Base-by-base conservation (phyloP, 2,329 filamentous ascomycete species). In the Pseudonectria foliicola region DNA sequence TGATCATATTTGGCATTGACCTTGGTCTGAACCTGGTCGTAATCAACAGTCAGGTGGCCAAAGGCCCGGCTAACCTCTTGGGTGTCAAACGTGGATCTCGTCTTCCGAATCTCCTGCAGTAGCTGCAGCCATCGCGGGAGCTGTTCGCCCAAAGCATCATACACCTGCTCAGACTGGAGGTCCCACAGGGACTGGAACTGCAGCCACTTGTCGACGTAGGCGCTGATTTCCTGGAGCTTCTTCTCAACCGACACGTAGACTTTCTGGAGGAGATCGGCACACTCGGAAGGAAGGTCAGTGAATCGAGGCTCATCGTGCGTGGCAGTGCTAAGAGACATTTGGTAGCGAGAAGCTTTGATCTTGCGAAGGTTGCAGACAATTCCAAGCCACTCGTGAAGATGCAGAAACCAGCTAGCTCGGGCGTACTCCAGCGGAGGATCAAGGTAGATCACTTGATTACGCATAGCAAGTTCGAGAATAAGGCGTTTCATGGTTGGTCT, bases 1-100 rank as follows among this genome's bases (percentile, higher is more conserved):
- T 96, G 90, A 56, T 99, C 93, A 57, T 98, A 99, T 60, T 96
- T 98, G 51, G 88, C 87, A 53, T 96, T 98, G 60, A 99, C 92
- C 62, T 95, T 95, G 38, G 90, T 87, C 62, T 98, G 93, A 0
- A 98, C 92, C 61, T 98, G 93, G 52, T 96, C 92, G 54, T 98
- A 98, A 59, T 98, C 90, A 53, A 99, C 88, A 4, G 84, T 87
- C 35, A 96, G 80, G 60, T 94, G 90, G 4, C 92, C 92, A 56
- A 99, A 98, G 1, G 83, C 84, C 26, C 85, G 83, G 60, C 83
- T 92, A 45, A 93, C 86, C 57, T 95, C 92, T 7, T 90, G 93
- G 2, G 90, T 98, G 56, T 99, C 92, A 52, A 99, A 99, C 0
- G 93, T 98, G 27, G 87, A 83, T 34, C 92, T 82, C 27, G 88